phyloP scores from a whole-genome alignment of 1,284 basidiomycete species.

The Puccinia novopanici region DNA sequence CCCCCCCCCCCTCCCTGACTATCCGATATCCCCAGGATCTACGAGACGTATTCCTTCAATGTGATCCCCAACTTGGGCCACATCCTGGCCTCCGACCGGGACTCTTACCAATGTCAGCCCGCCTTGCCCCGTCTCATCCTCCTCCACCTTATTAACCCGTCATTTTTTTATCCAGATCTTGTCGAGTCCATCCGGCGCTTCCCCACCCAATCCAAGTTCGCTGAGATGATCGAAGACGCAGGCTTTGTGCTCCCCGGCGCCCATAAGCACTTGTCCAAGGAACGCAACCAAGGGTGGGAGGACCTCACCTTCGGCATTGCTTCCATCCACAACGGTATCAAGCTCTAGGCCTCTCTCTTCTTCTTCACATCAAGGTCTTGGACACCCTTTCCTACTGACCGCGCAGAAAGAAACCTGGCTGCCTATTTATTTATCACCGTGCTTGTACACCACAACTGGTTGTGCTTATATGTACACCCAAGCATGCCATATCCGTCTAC shows the following conservation, averaged over 20 bases:
- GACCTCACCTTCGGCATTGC: slow-evolving; percentile 58
- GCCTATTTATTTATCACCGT: background rate
- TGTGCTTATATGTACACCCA: too few species aligned
- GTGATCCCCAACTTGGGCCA: slow-evolving; percentile 92
- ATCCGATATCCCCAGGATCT: slow-evolving; percentile 67
- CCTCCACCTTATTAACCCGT: background rate
- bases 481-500: too few species aligned
- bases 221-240: slow-evolving; percentile 69
- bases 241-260: slow-evolving; percentile 58
- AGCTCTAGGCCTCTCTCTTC: slow-evolving; percentile 48
- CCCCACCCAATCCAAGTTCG: slow-evolving; percentile 85
- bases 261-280: slow-evolving; percentile 30
- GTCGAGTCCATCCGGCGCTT: slow-evolving; percentile 96
- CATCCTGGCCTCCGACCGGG: slow-evolving; percentile 90
- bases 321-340: slow-evolving; percentile 57
- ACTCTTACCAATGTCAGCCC: slow-evolving; percentile 73
- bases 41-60: slow-evolving; percentile 94
- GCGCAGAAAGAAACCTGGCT: background rate
- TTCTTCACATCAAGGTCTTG: background rate
- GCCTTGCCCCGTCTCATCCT: background rate
- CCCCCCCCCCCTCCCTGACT: background rate
- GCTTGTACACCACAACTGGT: background rate
- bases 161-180: slow-evolving; percentile 66
- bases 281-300: slow-evolving; percentile 54
- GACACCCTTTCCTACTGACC: background rate